Evolutionary conservation across 495 filamentous ascomycete genomes (phyloP).

Genomic region (Neurospora sublineolata): DNA sequence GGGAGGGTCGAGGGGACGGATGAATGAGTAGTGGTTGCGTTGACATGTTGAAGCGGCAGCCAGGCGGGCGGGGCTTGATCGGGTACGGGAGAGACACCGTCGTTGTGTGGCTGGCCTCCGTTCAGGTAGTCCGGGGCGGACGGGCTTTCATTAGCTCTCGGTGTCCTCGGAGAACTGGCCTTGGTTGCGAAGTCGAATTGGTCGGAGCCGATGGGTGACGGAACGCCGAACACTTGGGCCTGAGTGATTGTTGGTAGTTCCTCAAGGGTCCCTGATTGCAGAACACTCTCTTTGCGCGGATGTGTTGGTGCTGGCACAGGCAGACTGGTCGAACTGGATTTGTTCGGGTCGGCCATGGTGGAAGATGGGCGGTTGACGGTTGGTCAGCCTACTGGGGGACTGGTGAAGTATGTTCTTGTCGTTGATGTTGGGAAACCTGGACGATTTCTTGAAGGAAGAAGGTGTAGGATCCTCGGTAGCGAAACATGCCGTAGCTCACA

Average conservation of each 20-base stretch:
- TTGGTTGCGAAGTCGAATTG: slow-evolving; percentile 22
- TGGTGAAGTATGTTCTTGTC: background rate
- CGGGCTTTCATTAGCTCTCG: slow-evolving; percentile 5
- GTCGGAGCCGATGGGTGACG: slow-evolving; percentile 17
- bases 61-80: background rate
- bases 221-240: slow-evolving; percentile 7
- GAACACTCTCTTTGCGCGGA: slow-evolving; percentile 9
- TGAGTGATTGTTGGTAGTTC: slow-evolving; percentile 22
- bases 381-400: background rate
- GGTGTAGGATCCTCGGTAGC: slow-evolving; percentile 3
- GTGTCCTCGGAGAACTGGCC: slow-evolving; percentile 8
- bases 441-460: background rate
- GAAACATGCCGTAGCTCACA: slow-evolving; percentile 6
- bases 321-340: slow-evolving; percentile 3
- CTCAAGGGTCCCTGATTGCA: slow-evolving; percentile 16
- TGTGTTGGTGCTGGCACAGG: background rate
- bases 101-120: slow-evolving; percentile 24
- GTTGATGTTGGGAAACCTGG: background rate
- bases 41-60: slow-evolving; percentile 5
- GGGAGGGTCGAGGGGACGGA: background rate
- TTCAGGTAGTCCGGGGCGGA: slow-evolving; percentile 32
- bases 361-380: background rate
- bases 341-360: slow-evolving; percentile 18
- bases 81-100: slow-evolving; percentile 16
- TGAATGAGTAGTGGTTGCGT: slow-evolving; percentile 1